phyloP scores from a whole-genome alignment of 2,329 filamentous ascomycete genomes.

The Diaporthe sp. region DNA sequence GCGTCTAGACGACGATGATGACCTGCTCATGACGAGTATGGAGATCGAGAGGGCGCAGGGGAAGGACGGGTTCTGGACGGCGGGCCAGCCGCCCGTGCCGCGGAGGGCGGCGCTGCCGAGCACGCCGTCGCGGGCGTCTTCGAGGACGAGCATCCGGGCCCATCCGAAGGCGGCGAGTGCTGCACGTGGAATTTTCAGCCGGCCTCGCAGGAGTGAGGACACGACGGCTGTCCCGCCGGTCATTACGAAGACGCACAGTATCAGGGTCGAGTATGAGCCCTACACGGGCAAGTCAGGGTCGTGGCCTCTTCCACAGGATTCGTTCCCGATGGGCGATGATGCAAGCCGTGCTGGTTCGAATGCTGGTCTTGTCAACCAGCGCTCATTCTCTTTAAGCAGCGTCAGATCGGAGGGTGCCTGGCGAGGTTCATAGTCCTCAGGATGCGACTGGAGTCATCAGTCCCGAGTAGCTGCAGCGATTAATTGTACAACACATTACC shows the following conservation, averaged over 20 bases:
- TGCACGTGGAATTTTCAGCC: background rate
- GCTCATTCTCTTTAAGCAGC: slow-evolving; percentile 16
- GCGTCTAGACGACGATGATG: slow-evolving; percentile 1
- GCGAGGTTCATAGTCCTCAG: background rate
- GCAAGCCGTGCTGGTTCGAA: background rate
- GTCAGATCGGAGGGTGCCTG: background rate
- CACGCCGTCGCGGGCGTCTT: slow-evolving; percentile 20
- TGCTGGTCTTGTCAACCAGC: background rate
- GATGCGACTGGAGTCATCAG: background rate
- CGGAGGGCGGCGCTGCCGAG: slow-evolving; percentile 1
- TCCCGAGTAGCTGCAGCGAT: slow-evolving; percentile 7
- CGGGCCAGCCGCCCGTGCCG: background rate
- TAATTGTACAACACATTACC: slow-evolving; percentile 1
- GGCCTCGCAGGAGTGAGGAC: slow-evolving; percentile 22
- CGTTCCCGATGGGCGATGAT: slow-evolving; percentile 4
- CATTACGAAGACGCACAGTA: slow-evolving; percentile 23
- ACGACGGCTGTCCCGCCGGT: background rate
- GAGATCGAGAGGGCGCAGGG: slow-evolving; percentile 2
- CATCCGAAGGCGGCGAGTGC: background rate
- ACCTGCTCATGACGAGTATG: slow-evolving; percentile 21
- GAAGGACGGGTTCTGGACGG: slow-evolving; percentile 1
- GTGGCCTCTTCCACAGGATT: slow-evolving; percentile 7
- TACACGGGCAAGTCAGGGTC: background rate
- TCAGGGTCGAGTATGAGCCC: slow-evolving; percentile 18
- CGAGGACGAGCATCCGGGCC: slow-evolving; percentile 21